A percentile compares a stretch with the other conserved stretches of the same genome.
phyloP scores from a whole-genome alignment of 257 asterid species.

The Penstemon davidsonii region DNA sequence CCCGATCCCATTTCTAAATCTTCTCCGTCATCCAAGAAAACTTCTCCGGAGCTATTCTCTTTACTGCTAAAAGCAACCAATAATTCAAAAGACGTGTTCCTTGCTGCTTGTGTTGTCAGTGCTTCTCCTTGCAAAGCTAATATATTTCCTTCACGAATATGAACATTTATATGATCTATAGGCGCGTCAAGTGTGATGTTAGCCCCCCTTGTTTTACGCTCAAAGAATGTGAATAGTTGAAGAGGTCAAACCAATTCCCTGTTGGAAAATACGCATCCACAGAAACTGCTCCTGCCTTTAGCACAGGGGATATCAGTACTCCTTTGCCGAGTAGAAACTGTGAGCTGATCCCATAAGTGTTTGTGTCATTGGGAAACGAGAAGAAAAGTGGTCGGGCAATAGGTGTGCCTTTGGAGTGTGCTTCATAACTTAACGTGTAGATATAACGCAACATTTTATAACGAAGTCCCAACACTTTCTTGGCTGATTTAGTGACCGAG shows the following conservation, averaged over 20 bases:
- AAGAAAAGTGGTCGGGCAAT: slow-evolving; percentile 69
- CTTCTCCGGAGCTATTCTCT: slow-evolving; percentile 38
- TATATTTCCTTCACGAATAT: slow-evolving; percentile 47
- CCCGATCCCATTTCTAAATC: slow-evolving; percentile 43
- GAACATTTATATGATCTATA: slow-evolving; percentile 52
- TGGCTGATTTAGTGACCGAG: slow-evolving; percentile 59
- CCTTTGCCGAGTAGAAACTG: slow-evolving; percentile 63
- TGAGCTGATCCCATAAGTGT: slow-evolving; percentile 45
- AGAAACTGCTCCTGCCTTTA: slow-evolving; percentile 39
- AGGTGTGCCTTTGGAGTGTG: slow-evolving; percentile 57
- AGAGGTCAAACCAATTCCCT: slow-evolving; percentile 66
- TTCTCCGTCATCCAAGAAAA: slow-evolving; percentile 66
- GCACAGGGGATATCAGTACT: slow-evolving; percentile 60
- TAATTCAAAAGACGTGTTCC: slow-evolving; percentile 47
- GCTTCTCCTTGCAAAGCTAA: slow-evolving; percentile 62
- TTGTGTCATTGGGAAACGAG: slow-evolving; percentile 49
- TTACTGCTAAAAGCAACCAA: slow-evolving; percentile 37
- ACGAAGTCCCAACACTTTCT: slow-evolving; percentile 56
- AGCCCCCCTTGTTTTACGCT: slow-evolving; percentile 19
- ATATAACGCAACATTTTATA: slow-evolving; percentile 56
- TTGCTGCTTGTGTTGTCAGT: slow-evolving; percentile 49
- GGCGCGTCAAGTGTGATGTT: slow-evolving; percentile 51
- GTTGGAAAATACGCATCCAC: slow-evolving; percentile 60
- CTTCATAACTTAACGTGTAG: slow-evolving; percentile 60
- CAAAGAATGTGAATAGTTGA: slow-evolving; percentile 43